A percentile compares a stretch with the other conserved stretches of the same genome.
These are phyloP conservation scores for Venturia effusa DNA, from an alignment of 2,329 filamentous ascomycete genomes.

Conservation along the genomic window DNA sequence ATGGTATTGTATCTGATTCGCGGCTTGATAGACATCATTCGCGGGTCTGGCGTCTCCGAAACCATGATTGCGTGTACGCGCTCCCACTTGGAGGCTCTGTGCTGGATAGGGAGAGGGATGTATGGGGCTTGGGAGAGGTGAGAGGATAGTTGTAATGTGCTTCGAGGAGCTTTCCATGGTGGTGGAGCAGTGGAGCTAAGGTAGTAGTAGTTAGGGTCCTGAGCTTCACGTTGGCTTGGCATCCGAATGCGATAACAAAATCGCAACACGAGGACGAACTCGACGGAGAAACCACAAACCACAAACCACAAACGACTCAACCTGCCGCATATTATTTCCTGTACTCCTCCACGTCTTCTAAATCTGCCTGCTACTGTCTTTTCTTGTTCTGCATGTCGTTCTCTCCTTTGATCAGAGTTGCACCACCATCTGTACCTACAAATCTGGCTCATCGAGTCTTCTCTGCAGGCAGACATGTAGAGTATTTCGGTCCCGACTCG, in stretches of 20 bases:
- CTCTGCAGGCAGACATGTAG: not conserved
- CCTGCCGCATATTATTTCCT: not conserved
- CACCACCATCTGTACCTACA: too few species aligned
- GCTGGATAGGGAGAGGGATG: not conserved
- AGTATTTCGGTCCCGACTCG: not conserved
- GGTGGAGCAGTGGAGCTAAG: not conserved
- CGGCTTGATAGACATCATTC: conserved; percentile 50
- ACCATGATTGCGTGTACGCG: conserved; percentile 17
- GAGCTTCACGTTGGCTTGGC: not conserved
- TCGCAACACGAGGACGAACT: not conserved
- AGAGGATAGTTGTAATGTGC: not conserved
- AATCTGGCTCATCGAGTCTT: not conserved
- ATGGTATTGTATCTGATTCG: conserved; percentile 95
- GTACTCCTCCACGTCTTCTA: not conserved
- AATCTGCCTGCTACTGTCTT: not conserved
- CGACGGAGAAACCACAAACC: not conserved
- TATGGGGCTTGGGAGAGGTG: not conserved
- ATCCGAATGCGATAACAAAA: not conserved
- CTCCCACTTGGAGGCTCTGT: not conserved
- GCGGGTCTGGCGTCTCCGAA: conserved; percentile 32
- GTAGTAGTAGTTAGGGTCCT: not conserved
- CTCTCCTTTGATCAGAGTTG: not conserved
- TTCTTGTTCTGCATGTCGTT: not conserved
- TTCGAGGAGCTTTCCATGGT: not conserved
- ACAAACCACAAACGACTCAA: not conserved